Conservation (phyloP, 345 rosid genomes). For the Bruguiera parviflora region DNA sequence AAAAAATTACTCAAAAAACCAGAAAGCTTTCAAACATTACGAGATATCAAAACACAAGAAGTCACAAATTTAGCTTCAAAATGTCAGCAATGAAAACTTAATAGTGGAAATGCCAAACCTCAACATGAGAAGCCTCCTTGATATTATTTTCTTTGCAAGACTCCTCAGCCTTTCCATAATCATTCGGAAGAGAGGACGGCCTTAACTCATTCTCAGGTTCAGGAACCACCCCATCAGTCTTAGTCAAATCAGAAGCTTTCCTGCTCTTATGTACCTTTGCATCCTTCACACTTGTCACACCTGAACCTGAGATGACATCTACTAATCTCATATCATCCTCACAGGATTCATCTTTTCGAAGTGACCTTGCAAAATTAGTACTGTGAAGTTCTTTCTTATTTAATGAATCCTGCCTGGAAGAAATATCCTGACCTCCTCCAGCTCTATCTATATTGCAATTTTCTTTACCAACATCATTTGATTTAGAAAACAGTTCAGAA, state of each 20-base stretch:
- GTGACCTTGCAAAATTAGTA: slow-evolving; percentile 34
- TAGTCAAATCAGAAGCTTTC: slow-evolving; percentile 43
- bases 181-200: slow-evolving; percentile 32
- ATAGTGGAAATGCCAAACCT: slow-evolving; percentile 43
- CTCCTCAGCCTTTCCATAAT: slow-evolving; percentile 31
- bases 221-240: slow-evolving; percentile 35
- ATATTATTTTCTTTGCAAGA: slow-evolving; percentile 39
- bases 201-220: slow-evolving; percentile 44
- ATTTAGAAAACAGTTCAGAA: slow-evolving; percentile 34
- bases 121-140: slow-evolving; percentile 71
- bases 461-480: slow-evolving; percentile 25
- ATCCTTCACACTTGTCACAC: slow-evolving; percentile 38
- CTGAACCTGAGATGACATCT: slow-evolving; percentile 41
- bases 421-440: slow-evolving; percentile 25
- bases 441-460: slow-evolving; percentile 16
- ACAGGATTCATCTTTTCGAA: slow-evolving; percentile 26
- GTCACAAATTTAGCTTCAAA: not conserved
- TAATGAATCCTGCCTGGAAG: slow-evolving; percentile 15
- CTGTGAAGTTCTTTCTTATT: slow-evolving; percentile 35
- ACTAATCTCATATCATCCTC: slow-evolving; percentile 41
- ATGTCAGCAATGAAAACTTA: not conserved
- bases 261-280: slow-evolving; percentile 40
- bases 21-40: not conserved
- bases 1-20: not conserved
- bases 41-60: not conserved